phyloP scores from a whole-genome alignment of 768 basidiomycete genomes.

The Chalciporus piperatus region DNA sequence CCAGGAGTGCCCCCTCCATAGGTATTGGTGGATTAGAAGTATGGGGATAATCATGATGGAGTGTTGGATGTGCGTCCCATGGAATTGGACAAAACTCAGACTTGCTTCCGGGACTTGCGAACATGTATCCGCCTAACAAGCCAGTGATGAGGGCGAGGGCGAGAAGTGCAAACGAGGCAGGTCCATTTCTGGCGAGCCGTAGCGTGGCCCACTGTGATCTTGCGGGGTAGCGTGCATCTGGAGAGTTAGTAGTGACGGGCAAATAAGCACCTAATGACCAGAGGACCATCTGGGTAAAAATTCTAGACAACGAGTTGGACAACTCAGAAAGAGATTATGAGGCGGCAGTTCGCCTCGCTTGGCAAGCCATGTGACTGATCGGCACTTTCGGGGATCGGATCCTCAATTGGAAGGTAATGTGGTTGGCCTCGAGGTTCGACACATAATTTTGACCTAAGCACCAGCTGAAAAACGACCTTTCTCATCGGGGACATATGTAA shows the following conservation, averaged over 20 bases:
- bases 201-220: slow-evolving; percentile 11
- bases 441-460: no score
- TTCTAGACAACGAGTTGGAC: background rate
- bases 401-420: no score
- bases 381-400: no score
- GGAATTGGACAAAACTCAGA: slow-evolving; percentile 21
- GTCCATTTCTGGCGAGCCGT: slow-evolving; percentile 16
- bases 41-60: background rate
- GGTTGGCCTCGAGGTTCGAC: no score
- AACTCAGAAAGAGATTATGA: no score
- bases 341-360: no score
- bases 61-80: slow-evolving; percentile 1
- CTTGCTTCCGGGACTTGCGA: slow-evolving; percentile 14
- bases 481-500: no score
- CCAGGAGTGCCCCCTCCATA: slow-evolving; percentile 8
- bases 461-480: no score
- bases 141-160: slow-evolving; percentile 23
- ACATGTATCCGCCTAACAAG: slow-evolving; percentile 25
- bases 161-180: slow-evolving; percentile 13
- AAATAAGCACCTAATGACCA: slow-evolving; percentile 18
- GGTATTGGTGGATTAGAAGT: background rate
- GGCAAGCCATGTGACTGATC: no score
- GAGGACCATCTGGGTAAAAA: slow-evolving; percentile 6
- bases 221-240: slow-evolving; percentile 3
- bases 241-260: slow-evolving; percentile 14